Percentiles rank a stretch among this genome's conserved stretches.
phyloP scores from a whole-genome alignment of 2,329 filamentous ascomycete genomes.

The Sporothrix curviconia region DNA sequence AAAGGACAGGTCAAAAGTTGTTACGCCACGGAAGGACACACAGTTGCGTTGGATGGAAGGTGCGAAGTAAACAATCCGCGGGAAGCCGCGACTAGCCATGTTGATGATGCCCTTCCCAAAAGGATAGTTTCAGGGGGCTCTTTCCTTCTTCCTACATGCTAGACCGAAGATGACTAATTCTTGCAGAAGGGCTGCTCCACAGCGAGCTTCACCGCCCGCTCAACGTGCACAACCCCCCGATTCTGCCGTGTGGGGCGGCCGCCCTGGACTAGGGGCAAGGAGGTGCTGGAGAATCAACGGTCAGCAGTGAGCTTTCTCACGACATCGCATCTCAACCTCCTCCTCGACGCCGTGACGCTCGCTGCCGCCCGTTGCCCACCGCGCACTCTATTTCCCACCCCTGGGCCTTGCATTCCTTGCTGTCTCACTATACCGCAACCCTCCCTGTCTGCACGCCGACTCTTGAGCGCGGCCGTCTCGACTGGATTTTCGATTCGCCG shows the following conservation, averaged over 20 bases:
- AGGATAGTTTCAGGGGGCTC: neutral
- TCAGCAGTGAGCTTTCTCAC: too few species aligned
- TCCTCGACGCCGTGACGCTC: neutral
- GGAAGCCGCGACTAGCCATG: neutral
- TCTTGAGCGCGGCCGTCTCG: neutral
- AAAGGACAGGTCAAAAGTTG: neutral
- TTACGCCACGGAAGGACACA: too few species aligned
- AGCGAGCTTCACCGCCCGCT: neutral
- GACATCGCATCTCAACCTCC: neutral
- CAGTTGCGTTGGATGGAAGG: too few species aligned
- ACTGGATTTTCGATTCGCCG: too few species aligned
- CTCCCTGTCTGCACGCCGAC: neutral
- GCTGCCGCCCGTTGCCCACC: too few species aligned
- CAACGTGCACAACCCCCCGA: neutral
- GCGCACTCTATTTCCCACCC: too few species aligned
- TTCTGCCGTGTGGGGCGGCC: conserved; percentile 7
- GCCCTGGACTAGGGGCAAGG: neutral
- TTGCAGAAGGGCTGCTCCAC: neutral
- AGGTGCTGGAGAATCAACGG: too few species aligned
- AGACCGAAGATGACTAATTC: neutral
- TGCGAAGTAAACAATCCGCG: conserved; percentile 6
- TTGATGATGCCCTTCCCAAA: neutral
- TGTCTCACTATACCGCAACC: neutral
- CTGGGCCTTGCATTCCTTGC: neutral
- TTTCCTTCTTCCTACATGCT: neutral